Evolutionary conservation across 2,329 filamentous ascomycete genomes (phyloP).

Genomic region (Aspergillus carbonarius): DNA sequence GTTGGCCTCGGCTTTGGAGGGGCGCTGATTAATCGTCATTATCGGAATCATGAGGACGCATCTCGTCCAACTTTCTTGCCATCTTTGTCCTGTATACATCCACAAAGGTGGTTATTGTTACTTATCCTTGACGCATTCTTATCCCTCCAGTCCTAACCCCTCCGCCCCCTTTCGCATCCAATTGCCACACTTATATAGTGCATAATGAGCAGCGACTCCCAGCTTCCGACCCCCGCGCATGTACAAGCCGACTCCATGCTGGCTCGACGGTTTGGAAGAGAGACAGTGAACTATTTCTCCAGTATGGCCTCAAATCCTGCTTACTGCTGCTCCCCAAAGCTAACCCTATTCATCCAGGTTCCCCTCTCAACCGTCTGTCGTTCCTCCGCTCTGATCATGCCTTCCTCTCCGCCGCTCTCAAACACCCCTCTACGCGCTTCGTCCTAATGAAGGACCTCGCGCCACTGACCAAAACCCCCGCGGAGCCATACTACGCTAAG

Average conservation of each 20-base stretch:
- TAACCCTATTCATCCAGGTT: constrained; percentile 34
- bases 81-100: background rate
- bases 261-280: constrained; percentile 49
- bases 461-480: constrained; percentile 64
- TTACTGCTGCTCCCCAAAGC: background rate
- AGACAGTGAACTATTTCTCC: constrained; percentile 54
- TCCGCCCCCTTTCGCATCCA: background rate
- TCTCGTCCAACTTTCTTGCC: background rate
- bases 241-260: constrained; percentile 58
- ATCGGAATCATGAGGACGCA: constrained; percentile 9
- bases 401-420: constrained; percentile 50
- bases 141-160: background rate
- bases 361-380: constrained; percentile 51
- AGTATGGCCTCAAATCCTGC: constrained; percentile 29
- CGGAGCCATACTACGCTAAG: constrained; percentile 66
- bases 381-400: constrained; percentile 49
- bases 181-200: background rate
- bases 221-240: constrained; percentile 59
- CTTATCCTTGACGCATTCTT: background rate
- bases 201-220: constrained; percentile 31
- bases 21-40: constrained; percentile 15
- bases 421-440: constrained; percentile 57
- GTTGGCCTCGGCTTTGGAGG: constrained; percentile 3
- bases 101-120: background rate
- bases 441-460: constrained; percentile 76